Evolutionary conservation across 495 filamentous ascomycete species (phyloP).

Genomic region (Penicillium lividum): DNA sequence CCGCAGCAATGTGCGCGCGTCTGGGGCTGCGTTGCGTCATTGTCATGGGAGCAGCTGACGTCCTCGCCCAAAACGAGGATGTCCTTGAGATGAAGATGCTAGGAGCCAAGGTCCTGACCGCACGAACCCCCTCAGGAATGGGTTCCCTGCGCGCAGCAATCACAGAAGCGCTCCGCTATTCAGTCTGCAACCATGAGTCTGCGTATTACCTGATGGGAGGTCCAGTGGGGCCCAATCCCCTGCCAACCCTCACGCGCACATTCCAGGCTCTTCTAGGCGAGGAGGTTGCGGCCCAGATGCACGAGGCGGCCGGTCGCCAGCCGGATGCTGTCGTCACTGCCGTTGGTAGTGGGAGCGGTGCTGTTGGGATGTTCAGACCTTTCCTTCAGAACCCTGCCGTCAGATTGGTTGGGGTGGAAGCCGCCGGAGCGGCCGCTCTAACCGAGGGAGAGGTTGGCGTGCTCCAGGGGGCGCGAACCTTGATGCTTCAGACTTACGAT

Average conservation of each 20-base stretch:
- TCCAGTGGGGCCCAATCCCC: conserved; percentile 33
- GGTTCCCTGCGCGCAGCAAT: conserved; percentile 35
- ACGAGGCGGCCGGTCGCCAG: conserved; percentile 18
- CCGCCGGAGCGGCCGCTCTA: conserved; percentile 27
- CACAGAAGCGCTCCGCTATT: conserved; percentile 37
- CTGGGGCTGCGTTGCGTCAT: conserved; percentile 33
- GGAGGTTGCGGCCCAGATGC: conserved; percentile 34
- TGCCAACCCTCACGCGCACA: conserved; percentile 34
- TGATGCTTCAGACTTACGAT: conserved; percentile 34
- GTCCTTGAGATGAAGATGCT: conserved; percentile 34
- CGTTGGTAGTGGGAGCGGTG: conserved; percentile 31
- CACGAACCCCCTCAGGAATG: conserved; percentile 29
- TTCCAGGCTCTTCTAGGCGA: conserved; percentile 38
- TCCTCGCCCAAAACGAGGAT: conserved; percentile 27
- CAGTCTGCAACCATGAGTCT: conserved; percentile 31
- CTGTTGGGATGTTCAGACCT: conserved; percentile 33
- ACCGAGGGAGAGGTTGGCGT: conserved; percentile 32
- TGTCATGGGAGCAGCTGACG: conserved; percentile 35
- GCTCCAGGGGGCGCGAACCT: conserved; percentile 35
- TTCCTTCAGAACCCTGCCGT: conserved; percentile 24
- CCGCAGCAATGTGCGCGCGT: conserved; percentile 35
- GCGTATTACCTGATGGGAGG: conserved; percentile 38
- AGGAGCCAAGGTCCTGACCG: conserved; percentile 32
- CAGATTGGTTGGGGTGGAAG: conserved; percentile 32
- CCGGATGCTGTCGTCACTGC: conserved; percentile 34